A percentile compares a stretch with the other conserved stretches of the same genome.
Evolutionary conservation across 148 eudicot genomes (phyloP).

Genomic region (Gaultheria prostrata): DNA sequence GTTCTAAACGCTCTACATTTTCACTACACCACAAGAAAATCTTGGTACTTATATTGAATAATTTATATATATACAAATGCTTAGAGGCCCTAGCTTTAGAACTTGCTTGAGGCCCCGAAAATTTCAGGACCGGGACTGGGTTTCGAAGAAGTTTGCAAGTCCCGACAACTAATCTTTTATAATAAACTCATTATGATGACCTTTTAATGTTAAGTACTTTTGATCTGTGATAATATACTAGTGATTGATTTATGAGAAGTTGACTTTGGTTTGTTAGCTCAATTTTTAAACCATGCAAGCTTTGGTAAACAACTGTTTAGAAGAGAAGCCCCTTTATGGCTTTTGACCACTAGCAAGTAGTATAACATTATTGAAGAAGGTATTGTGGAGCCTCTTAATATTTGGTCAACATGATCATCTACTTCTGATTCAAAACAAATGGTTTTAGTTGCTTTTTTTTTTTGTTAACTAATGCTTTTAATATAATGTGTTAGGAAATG

Average conservation of each 20-base stretch:
- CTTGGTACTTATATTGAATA: too few relatives aligned
- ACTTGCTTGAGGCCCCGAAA: too few relatives aligned
- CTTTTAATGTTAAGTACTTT: constrained; percentile 7
- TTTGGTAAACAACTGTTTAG: constrained; percentile 12
- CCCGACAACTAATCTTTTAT: constrained; percentile 6
- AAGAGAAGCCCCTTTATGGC: constrained; percentile 11
- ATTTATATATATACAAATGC: too few relatives aligned
- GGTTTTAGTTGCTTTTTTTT: too few relatives aligned
- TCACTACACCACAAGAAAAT: too few relatives aligned
- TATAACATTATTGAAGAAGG: constrained; percentile 18
- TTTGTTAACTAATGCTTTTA: too few relatives aligned
- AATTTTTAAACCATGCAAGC: constrained; percentile 1
- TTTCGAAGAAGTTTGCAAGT: not conserved
- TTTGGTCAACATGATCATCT: constrained; percentile 13
- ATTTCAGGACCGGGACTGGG: too few relatives aligned
- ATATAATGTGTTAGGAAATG: too few relatives aligned
- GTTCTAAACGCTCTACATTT: too few relatives aligned
- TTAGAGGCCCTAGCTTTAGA: too few relatives aligned
- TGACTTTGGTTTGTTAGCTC: constrained; percentile 24
- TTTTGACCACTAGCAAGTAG: constrained; percentile 1
- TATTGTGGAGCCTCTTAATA: constrained; percentile 12
- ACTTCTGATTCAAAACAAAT: constrained; percentile 16
- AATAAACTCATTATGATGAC: constrained; percentile 9
- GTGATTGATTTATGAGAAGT: constrained; percentile 14
- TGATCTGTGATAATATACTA: constrained; percentile 1